Conservation (phyloP, 257 asterid genomes). For the Leptodermis oblonga region DNA sequence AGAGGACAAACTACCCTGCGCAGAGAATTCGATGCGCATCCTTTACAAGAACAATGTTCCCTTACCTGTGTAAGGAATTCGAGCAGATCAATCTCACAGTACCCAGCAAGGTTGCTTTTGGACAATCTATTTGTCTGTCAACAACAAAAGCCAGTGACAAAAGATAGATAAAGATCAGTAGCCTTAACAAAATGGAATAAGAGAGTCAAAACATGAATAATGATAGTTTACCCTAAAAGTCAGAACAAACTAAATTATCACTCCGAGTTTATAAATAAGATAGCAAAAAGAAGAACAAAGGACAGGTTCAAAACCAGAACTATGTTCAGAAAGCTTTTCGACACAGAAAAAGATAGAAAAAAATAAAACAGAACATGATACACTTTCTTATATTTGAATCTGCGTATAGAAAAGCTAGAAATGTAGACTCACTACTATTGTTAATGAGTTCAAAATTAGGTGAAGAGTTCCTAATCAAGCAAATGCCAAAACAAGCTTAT, state of each 20-base stretch:
- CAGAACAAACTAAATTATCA: not conserved
- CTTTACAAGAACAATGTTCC: conserved; percentile 1
- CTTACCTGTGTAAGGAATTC: conserved; percentile 82
- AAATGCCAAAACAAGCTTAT: not conserved
- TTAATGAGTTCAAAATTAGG: not conserved
- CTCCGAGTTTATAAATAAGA: not conserved
- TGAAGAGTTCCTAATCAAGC: not conserved
- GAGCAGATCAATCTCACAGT: conserved; percentile 82
- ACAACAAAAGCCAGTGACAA: conserved; percentile 24
- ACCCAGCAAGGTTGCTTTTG: conserved; percentile 80
- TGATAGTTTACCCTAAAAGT: not conserved
- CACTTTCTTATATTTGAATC: not conserved
- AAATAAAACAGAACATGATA: too few relatives aligned
- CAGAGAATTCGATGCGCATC: not conserved
- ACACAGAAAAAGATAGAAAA: not conserved
- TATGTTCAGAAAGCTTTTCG: not conserved
- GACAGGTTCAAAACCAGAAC: not conserved
- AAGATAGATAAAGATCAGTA: conserved; percentile 11
- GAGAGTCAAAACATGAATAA: not conserved
- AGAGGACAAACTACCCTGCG: not conserved
- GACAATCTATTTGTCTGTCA: conserved; percentile 85
- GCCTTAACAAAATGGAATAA: not conserved
- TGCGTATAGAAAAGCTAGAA: not conserved
- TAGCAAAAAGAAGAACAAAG: not conserved
- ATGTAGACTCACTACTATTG: too few relatives aligned